Base-by-base conservation (phyloP, 2,329 filamentous ascomycete species). In the Cladosporium halotolerans region DNA sequence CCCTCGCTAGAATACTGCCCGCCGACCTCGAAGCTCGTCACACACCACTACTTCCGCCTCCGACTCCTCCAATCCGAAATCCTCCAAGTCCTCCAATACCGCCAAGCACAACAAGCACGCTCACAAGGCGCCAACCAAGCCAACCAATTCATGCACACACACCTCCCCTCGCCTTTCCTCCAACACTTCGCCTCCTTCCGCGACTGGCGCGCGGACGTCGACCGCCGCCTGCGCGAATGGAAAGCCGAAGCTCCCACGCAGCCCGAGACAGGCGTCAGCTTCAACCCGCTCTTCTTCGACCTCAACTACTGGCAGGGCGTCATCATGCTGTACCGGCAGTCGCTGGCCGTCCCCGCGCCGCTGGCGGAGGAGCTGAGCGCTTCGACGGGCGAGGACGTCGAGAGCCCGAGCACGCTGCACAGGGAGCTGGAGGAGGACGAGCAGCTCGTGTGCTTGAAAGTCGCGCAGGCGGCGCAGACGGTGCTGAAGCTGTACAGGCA, bases 291-390 rank as follows among this genome's bases (percentile, higher is more conserved):
- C 53, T 96, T 97, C 63, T 73, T 96, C 4, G 89, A 96, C 63
- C 78, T 97, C 56, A 97, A 97, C 69, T 97, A 97, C 71, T 97
- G 92, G 91, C 92, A 96, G 68, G 89, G 90, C 3, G 84, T 97
- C 56, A 95, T 96, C 60, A 90, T 96, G 85, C 80, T 97, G 16
- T 97, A 97, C 68, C 80, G 92, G 52, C 92, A 96, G 70, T 90
- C 68, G 5, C 58, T 69, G 72, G 96, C 57, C 86, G 88, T 96
- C 14, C 92, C 92, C 1, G 82, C 86, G 39, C 83, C 90, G 64
- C 83, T 97, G 54, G 89, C 91, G 51, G 84, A 84, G 51, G 92
- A 96, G 70, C 83, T 83, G 6, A 79, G 75, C 39, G 76, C 77
- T 2, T 75, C 79, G 0, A 73, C 73, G 31, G 66, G 66, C 3